These are phyloP conservation scores for Termitomyces sp. DNA, from an alignment of 768 basidiomycete genomes.

Conservation along the genomic window DNA sequence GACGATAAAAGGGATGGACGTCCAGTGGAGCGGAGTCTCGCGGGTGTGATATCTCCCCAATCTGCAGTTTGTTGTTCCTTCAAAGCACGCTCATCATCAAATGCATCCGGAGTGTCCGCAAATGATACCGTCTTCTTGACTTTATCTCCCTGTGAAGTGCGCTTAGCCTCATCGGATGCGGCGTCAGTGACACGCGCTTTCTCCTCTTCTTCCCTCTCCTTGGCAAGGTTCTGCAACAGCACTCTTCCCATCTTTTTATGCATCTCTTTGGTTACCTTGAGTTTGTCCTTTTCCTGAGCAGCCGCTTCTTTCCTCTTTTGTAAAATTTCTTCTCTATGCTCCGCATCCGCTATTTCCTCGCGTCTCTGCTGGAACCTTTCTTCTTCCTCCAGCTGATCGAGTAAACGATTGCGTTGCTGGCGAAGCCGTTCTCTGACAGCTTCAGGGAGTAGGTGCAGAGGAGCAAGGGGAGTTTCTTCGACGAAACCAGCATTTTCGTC, in stretches of 20 bases:
- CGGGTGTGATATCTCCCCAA: slow-evolving; percentile 57
- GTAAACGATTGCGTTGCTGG: slow-evolving; percentile 58
- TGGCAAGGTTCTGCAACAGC: slow-evolving; percentile 44
- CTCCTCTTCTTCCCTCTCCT: slow-evolving; percentile 36
- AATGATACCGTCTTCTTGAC: slow-evolving; percentile 67
- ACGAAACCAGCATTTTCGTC: slow-evolving; percentile 15
- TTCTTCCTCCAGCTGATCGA: slow-evolving; percentile 71
- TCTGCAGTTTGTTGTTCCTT: slow-evolving; percentile 23
- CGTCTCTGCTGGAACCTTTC: slow-evolving; percentile 45
- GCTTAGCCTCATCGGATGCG: slow-evolving; percentile 26
- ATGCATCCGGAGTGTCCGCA: slow-evolving; percentile 40
- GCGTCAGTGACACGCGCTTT: slow-evolving; percentile 29
- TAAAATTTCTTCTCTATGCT: slow-evolving; percentile 42
- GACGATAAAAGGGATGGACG: slow-evolving; percentile 33
- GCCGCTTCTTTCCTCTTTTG: slow-evolving; percentile 50
- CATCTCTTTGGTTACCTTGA: slow-evolving; percentile 45
- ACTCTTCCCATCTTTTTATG: slow-evolving; percentile 81
- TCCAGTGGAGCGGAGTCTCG: slow-evolving; percentile 38
- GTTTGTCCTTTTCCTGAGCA: slow-evolving; percentile 32
- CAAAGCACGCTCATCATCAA: slow-evolving; percentile 14
- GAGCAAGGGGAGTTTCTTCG: slow-evolving; percentile 44
- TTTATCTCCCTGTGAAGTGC: slow-evolving; percentile 18
- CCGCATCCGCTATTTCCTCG: slow-evolving; percentile 36
- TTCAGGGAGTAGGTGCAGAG: slow-evolving; percentile 41
- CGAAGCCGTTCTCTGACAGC: slow-evolving; percentile 47